Evolutionary conservation across 441 rosid genomes (phyloP), one percentile per base, ranked within the genome.

Genomic region (Lepidium campestre): DNA sequence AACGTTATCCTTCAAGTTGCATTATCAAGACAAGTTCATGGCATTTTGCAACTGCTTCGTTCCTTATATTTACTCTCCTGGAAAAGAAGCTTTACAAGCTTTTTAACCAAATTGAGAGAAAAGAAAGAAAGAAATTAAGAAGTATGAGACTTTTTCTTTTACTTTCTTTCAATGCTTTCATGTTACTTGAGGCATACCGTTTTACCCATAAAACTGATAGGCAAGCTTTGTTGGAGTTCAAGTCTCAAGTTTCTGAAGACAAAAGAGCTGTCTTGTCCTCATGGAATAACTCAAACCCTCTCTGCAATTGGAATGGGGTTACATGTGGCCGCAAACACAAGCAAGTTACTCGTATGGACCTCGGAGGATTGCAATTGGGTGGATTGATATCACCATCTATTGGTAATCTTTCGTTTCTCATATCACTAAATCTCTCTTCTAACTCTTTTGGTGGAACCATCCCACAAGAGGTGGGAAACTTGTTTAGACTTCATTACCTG

Each of bases 331-430:
- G 58, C 5, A 53, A 53, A 17, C 40, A 53, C 40, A 17, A 17
- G 10, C 17, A 25, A 53, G 40, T 53, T 32, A 32, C 58, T 17
- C 1, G 10, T 17, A 4, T 56, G 3, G 12, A 57, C 14, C 48
- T 57, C 1, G 15, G 10, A 25, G 19, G 41, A 14, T 9, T 40
- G 49, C 14, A 14, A 0, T 10, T 57, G 1, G 63, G 49, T 0
- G 63, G 49, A 15, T 14, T 23, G 15, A 40, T 57, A 40, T 57
- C 63, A 3, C 63, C 63, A 57, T 57, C 36, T n/a, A 40, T 40
- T 57, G 63, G 64, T 58, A 58, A 41, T 58, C 50, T 41, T 41
- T 58, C 64, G 4, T 58, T 58, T 27, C 64, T 58, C 8, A 4
- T 10, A 27, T 29, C 18, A 4, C 40, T 59, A 0, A 12, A 29